phyloP scores from a whole-genome alignment of 768 basidiomycete genomes.

The Kwoniella sp. region DNA sequence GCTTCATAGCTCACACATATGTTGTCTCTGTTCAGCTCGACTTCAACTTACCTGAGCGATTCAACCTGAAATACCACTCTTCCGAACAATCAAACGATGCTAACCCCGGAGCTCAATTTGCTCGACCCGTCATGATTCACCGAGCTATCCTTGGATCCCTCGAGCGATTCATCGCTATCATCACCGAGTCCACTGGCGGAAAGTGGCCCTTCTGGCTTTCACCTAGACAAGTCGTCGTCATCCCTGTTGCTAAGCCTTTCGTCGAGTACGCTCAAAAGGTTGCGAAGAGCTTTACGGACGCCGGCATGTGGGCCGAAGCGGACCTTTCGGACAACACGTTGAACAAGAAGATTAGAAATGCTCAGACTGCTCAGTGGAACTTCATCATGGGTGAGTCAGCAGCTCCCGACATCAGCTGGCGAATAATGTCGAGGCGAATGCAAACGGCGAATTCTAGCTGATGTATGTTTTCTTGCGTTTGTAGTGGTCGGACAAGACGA shows the following conservation, averaged over 20 bases:
- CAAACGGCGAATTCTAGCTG: too few species aligned
- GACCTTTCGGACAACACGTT: conserved; percentile 91
- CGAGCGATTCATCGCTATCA: conserved; percentile 94
- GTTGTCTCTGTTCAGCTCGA: conserved; percentile 68
- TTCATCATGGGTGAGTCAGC: conserved; percentile 79
- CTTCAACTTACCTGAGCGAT: conserved; percentile 95
- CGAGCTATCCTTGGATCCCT: conserved; percentile 91
- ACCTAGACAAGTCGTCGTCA: conserved; percentile 91
- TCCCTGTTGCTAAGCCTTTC: conserved; percentile 87
- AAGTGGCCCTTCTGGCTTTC: conserved; percentile 99
- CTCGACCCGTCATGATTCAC: conserved; percentile 93
- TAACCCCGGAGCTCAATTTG: conserved; percentile 64
- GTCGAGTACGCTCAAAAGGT: conserved; percentile 88
- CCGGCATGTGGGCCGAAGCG: conserved; percentile 84
- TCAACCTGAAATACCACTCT: conserved; percentile 88
- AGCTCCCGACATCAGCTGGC: background rate
- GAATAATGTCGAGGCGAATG: too few species aligned
- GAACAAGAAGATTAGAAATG: conserved; percentile 95
- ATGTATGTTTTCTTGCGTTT: background rate
- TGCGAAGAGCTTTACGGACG: conserved; percentile 65
- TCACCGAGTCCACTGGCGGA: conserved; percentile 95
- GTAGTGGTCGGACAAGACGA: conserved; percentile 95
- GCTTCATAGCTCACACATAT: too few species aligned
- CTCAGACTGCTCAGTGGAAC: conserved; percentile 96
- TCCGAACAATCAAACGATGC: conserved; percentile 58